Conservation (phyloP, 2,329 filamentous ascomycete species). For the Gaeumannomyces sp. region DNA sequence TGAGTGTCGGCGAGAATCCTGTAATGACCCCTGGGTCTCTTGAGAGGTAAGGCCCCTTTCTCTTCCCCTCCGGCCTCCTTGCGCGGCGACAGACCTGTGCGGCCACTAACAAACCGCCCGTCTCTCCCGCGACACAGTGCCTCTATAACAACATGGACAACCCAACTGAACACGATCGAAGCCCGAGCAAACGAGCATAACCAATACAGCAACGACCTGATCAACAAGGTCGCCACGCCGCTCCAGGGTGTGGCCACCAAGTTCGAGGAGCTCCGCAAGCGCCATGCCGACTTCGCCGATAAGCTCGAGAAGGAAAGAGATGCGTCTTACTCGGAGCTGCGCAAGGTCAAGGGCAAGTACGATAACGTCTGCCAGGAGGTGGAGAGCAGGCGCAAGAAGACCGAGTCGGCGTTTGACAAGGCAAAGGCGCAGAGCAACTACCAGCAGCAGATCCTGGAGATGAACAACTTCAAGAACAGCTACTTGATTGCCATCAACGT, state of each 20-base stretch:
- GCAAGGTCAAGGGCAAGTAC: conserved; percentile 90
- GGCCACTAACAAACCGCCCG: not conserved
- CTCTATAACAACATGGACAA: conserved; percentile 94
- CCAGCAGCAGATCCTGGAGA: conserved; percentile 85
- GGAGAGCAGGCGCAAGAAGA: conserved; percentile 89
- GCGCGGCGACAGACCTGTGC: not conserved
- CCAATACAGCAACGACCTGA: conserved; percentile 69
- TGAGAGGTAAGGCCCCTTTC: conserved; percentile 56
- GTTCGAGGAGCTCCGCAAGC: conserved; percentile 89
- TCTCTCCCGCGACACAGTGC: conserved; percentile 48
- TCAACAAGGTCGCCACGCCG: conserved; percentile 78
- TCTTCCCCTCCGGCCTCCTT: not conserved
- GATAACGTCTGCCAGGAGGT: conserved; percentile 91
- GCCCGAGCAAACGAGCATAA: conserved; percentile 85
- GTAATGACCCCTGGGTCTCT: conserved; percentile 90
- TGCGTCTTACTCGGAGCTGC: conserved; percentile 72
- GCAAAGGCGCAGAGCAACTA: conserved; percentile 85
- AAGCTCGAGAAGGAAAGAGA: conserved; percentile 91
- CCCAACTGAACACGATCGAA: conserved; percentile 86
- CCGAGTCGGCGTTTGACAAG: conserved; percentile 91
- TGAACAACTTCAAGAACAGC: conserved; percentile 98
- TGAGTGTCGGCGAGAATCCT: conserved; percentile 87
- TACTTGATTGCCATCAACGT: conserved; percentile 95
- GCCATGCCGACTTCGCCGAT: conserved; percentile 78
- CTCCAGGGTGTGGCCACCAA: conserved; percentile 66